A percentile compares a stretch with the other conserved stretches of the same genome.
phyloP scores from a whole-genome alignment of 1,139 yeast species.

The Magnusiomyces clavatus region DNA sequence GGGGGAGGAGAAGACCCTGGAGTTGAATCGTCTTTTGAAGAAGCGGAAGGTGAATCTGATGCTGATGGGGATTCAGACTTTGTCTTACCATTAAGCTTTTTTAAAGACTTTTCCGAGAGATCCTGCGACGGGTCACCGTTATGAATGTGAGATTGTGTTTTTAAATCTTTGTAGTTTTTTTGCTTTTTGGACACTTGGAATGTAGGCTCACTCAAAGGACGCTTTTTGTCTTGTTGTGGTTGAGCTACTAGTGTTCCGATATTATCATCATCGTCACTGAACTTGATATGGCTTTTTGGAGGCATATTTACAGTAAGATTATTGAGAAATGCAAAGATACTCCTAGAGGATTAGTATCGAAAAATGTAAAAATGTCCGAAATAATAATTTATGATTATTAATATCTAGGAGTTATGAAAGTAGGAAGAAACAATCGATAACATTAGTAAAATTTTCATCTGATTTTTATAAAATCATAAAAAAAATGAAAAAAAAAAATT shows the following conservation, averaged over 20 bases:
- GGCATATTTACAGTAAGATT: constrained; percentile 16
- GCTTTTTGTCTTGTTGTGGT: neutral
- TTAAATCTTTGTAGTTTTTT: neutral
- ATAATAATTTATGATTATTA: too few species aligned
- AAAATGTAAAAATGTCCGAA: neutral
- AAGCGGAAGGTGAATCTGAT: neutral
- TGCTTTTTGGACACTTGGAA: neutral
- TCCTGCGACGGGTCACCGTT: neutral
- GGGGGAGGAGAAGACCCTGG: neutral
- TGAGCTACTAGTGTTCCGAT: neutral
- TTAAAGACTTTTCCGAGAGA: too few species aligned
- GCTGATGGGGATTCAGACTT: neutral
- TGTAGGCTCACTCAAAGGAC: neutral
- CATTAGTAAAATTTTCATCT: too few species aligned
- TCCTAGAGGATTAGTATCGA: neutral
- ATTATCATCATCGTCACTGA: constrained; percentile 18
- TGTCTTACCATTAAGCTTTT: neutral
- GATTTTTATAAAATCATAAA: neutral
- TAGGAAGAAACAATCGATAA: too few species aligned
- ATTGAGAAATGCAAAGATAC: neutral
- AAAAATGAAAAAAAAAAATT: neutral
- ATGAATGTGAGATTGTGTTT: neutral
- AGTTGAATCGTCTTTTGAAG: neutral
- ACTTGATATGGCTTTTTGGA: constrained; percentile 24
- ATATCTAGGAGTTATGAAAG: too few species aligned